Base-by-base conservation (phyloP, 2,329 filamentous ascomycete genomes). In the Sarocladiaceae sp. region DNA sequence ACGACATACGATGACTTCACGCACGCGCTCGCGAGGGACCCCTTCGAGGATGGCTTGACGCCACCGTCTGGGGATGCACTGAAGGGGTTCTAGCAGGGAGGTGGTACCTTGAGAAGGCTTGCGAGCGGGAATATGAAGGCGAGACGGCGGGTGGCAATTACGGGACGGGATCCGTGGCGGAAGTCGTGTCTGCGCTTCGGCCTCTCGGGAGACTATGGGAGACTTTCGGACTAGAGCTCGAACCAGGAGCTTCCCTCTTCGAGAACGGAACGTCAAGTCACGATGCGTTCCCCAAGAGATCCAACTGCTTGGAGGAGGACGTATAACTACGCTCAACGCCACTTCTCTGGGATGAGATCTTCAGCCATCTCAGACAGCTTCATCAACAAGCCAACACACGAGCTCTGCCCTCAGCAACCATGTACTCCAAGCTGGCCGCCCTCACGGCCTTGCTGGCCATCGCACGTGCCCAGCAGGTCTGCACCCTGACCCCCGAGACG, bases 401-500 rank as follows among this genome's bases (percentile, higher is more conserved):
- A 37, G 35, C 35, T 37, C 35, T 37, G 12, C n/a, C 35, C 7
- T 8, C 35, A 37, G 35, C 35, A 37, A n/a, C 7, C 11, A 50
- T 50, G 47, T 50, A 50, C 17, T 22, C 22, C 18, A 50, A 50
- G 47, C 31, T 57, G 42, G 55, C 55, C 15, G 51, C 52, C 37
- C 51, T 56, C 36, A 25, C 47, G 47, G 53, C 56, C 44, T 37
- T 58, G 39, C 47, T 58, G 42, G 50, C 53, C 17, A 50, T 51
- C 20, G 70, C 63, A 44, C 58, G 62, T 28, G 69, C 69, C 52
- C 75, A 78, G 58, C 64, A 72, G 58, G 66, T 70, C 44, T 73
- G 72, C 53, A 68, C 62, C 20, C 54, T 65, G 53, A 56, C 59
- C 29, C 51, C 64, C 3, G 73, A 76, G 55, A 62, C 59, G 25